Evolutionary conservation across 2,329 filamentous ascomycete genomes (phyloP), one percentile per base, ranked within the genome.

Genomic region (Phaeoacremonium minimum): DNA sequence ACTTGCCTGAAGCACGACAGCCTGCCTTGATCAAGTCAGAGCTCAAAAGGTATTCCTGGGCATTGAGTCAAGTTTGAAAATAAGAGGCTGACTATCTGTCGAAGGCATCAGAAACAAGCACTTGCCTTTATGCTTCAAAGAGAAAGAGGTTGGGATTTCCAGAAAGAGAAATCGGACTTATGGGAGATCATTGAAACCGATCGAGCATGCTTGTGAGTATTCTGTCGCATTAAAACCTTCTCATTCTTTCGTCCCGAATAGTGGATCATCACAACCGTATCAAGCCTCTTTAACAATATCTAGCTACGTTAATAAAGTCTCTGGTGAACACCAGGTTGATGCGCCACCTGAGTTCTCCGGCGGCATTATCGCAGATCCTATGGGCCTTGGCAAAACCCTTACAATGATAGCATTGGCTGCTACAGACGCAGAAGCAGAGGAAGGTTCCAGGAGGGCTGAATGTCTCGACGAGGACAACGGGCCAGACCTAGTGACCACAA

Each of bases 351-450:
- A 48, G 0, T 67, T 66, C n/a, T 50, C 48, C 8, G 67, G 67
- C 0, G 67, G 67, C 2, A 63, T 70, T n/a, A 49, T 71, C 15
- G 66, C 66, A 1, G 67, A 71, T 38, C 53, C 59, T 0, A 71
- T 71, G 67, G 67, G 67, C 1, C 47, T 70, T 0, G 67, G 67
- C 0, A 71, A 71, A 36, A 67, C 66, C 1, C 40, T 69, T 1
- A 59, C 58, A 0, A 67, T 69, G 58, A 62, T 71, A 17, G 47
- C 66, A 1, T 38, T 72, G 2, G 46, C 56, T 2, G 66, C 64
- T 2, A 42, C 47, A 0, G 59, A 63, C 30, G 28, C 42, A 5
- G 18, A 36, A 4, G 19, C 33, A 19, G 14, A 15, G 14, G n/a
- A 17, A 12, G n/a, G n/a, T 28, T 14, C 12, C 15, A 7, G 13